Evolutionary conservation across 2,329 filamentous ascomycete species (phyloP).

Genomic region (Verticillium tricorpus): DNA sequence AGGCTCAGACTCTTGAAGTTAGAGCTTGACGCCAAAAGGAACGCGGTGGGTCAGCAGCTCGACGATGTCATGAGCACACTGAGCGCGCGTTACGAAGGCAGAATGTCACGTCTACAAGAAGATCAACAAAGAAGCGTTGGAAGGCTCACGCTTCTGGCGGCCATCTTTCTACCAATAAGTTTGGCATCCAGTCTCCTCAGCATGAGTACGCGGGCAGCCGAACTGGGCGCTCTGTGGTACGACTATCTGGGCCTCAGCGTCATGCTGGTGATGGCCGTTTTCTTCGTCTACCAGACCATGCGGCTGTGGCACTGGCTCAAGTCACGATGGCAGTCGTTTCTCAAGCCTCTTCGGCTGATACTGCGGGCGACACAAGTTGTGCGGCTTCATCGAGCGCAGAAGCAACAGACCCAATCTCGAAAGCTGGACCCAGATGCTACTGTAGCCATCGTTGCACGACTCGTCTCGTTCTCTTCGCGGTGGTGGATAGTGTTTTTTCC

Average conservation of each 20-base stretch:
- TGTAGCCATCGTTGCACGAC: background rate
- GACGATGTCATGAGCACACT: background rate
- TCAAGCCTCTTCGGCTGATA: background rate
- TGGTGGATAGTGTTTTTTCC: background rate
- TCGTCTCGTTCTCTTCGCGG: background rate
- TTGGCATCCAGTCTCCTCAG: background rate
- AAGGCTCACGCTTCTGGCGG: background rate
- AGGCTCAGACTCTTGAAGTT: background rate
- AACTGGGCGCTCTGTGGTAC: background rate
- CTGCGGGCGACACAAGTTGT: background rate
- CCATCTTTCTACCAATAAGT: background rate
- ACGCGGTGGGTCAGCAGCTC: background rate
- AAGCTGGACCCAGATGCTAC: background rate
- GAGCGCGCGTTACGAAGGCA: background rate
- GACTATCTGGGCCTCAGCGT: background rate
- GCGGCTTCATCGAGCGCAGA: background rate
- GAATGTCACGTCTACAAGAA: background rate
- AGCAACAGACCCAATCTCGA: no score
- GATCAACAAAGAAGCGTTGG: background rate
- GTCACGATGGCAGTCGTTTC: background rate
- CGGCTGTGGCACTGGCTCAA: background rate
- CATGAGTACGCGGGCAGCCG: background rate
- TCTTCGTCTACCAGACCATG: background rate
- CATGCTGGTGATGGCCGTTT: background rate
- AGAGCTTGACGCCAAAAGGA: background rate